Percentiles rank a stretch among this genome's conserved stretches.
Evolutionary conservation across 495 filamentous ascomycete genomes (phyloP).

Genomic region (Penicillium steckii): DNA sequence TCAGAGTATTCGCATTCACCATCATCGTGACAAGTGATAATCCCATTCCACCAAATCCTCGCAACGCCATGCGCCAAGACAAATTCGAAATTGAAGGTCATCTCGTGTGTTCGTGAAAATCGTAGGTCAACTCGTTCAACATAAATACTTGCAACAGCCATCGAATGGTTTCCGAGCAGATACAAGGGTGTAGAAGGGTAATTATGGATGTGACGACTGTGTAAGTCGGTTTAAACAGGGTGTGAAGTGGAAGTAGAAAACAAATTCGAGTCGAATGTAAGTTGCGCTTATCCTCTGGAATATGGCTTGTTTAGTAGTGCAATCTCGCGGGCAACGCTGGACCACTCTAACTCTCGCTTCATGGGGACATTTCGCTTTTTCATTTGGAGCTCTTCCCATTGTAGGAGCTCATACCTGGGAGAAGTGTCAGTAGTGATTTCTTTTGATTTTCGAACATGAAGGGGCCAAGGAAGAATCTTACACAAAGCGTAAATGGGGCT

Average conservation of each 20-base stretch:
- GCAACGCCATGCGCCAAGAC: constrained; percentile 21
- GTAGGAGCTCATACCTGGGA: constrained; percentile 65
- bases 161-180: neutral
- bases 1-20: constrained; percentile 3
- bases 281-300: constrained; percentile 33
- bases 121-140: constrained; percentile 21
- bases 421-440: constrained; percentile 21
- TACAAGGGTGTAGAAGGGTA: neutral
- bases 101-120: constrained; percentile 19
- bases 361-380: constrained; percentile 44
- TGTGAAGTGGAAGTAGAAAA: neutral
- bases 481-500: constrained; percentile 68
- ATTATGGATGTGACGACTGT: neutral
- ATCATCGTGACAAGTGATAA: constrained; percentile 5
- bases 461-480: constrained; percentile 25
- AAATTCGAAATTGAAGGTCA: constrained; percentile 6
- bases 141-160: constrained; percentile 7
- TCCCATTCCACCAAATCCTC: constrained; percentile 10
- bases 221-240: neutral
- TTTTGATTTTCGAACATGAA: neutral
- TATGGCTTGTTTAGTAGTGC: constrained; percentile 98
- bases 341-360: constrained; percentile 87
- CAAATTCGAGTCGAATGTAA: neutral
- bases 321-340: constrained; percentile 82
- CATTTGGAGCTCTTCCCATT: constrained; percentile 79